Evolutionary conservation across 305 asterid genomes (phyloP).

Genomic region (Withania somnifera): DNA sequence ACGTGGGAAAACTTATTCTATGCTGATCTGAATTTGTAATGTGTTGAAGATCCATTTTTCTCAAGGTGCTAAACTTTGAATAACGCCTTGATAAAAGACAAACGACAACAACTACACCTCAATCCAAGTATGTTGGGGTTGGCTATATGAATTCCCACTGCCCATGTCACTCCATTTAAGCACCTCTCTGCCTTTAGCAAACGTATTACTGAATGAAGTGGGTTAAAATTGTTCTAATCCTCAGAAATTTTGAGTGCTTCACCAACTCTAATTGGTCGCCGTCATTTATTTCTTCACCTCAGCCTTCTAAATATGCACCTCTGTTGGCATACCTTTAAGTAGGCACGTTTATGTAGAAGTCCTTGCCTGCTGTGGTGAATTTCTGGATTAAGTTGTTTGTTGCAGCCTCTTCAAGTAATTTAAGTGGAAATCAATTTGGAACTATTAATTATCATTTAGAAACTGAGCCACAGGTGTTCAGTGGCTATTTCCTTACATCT

Average conservation of each 20-base stretch:
- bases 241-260: not conserved
- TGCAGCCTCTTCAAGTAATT: not conserved
- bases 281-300: not conserved
- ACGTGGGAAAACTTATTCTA: not conserved
- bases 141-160: not conserved
- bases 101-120: not conserved
- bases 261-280: not conserved
- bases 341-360: not conserved
- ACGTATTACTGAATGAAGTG: not conserved
- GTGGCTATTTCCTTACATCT: not conserved
- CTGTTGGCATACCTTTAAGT: not conserved
- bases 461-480: not conserved
- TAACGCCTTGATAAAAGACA: not conserved
- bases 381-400: not conserved
- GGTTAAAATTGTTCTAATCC: not conserved
- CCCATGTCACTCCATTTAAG: not conserved
- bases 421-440: not conserved
- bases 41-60: not conserved
- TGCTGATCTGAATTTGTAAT: not conserved
- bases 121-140: not conserved
- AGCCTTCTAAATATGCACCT: not conserved
- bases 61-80: not conserved
- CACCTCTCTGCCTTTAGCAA: not conserved
- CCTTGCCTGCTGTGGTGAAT: not conserved
- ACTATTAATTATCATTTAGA: too few species aligned